Evolutionary conservation across 805 yeast species (phyloP).

Genomic region (Yarrowia porcina): DNA sequence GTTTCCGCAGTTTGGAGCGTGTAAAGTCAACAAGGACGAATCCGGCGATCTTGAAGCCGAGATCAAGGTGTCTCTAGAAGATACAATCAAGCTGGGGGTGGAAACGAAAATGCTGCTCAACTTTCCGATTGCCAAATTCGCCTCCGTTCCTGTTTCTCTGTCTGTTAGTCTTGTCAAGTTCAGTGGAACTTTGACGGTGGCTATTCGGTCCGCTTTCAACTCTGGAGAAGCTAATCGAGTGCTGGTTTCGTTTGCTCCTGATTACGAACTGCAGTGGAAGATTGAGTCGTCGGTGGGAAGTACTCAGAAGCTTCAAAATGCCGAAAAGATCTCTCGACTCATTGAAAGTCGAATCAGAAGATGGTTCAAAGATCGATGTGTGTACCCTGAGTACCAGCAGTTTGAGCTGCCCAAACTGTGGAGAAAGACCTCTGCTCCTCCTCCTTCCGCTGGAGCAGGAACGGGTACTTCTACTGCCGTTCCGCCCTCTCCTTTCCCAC

Average conservation of each 20-base stretch:
- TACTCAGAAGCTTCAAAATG: conserved; percentile 83
- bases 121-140: conserved; percentile 79
- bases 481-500: background rate
- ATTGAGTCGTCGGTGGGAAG: conserved; percentile 90
- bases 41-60: conserved; percentile 67
- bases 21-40: conserved; percentile 66
- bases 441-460: background rate
- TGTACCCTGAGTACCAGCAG: conserved; percentile 88
- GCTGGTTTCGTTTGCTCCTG: conserved; percentile 88
- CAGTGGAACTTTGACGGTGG: conserved; percentile 83
- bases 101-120: conserved; percentile 76
- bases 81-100: conserved; percentile 79
- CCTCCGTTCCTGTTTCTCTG: conserved; percentile 79
- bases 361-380: conserved; percentile 91
- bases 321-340: conserved; percentile 65
- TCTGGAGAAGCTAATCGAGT: conserved; percentile 52
- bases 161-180: conserved; percentile 87
- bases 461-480: background rate
- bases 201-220: conserved; percentile 24
- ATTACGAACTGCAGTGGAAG: conserved; percentile 82
- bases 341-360: conserved; percentile 77
- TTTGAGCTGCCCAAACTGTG: conserved; percentile 81
- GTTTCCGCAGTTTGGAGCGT: conserved; percentile 91
- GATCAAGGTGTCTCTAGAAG: conserved; percentile 86
- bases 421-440: conserved; percentile 46